phyloP scores from a whole-genome alignment of 2,329 filamentous ascomycete species.

The Colletotrichum echinochloae region DNA sequence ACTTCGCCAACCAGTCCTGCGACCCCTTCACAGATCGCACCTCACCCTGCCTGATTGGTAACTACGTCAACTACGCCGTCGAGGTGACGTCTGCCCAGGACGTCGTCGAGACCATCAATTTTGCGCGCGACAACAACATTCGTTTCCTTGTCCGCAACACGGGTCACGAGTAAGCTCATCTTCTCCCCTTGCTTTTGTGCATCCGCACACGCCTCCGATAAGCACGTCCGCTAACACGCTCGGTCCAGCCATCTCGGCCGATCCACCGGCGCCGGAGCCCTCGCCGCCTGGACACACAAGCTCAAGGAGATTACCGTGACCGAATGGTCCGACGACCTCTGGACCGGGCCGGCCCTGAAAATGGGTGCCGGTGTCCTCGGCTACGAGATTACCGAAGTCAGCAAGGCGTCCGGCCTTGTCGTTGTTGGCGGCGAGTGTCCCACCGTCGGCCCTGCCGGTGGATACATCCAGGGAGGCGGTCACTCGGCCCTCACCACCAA shows the following conservation, averaged over 20 bases:
- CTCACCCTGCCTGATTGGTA: conserved; percentile 57
- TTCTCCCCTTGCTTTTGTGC: conserved; percentile 41
- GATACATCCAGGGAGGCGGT: conserved; percentile 71
- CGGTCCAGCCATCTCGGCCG: conserved; percentile 53
- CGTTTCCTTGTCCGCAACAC: conserved; percentile 52
- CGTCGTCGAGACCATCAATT: conserved; percentile 50
- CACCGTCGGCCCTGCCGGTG: conserved; percentile 69
- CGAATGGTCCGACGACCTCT: conserved; percentile 54
- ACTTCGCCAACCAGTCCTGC: conserved; percentile 53
- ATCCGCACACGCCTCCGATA: background rate
- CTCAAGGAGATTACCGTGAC: conserved; percentile 57
- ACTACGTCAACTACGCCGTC: conserved; percentile 55
- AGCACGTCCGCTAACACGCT: conserved; percentile 15
- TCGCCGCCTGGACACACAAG: conserved; percentile 54
- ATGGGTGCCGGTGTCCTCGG: conserved; percentile 66
- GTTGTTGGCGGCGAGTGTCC: conserved; percentile 63
- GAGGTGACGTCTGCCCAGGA: conserved; percentile 48
- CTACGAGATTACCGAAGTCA: conserved; percentile 52
- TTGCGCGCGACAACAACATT: conserved; percentile 53
- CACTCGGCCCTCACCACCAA: conserved; percentile 64
- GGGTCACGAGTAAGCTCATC: conserved; percentile 46
- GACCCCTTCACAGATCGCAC: conserved; percentile 53
- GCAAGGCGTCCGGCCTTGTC: conserved; percentile 41
- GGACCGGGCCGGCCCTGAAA: conserved; percentile 63
- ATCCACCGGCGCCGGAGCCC: conserved; percentile 54